These are phyloP conservation scores for Withania somnifera DNA, from an alignment of 305 asterid species.

Conservation along the genomic window DNA sequence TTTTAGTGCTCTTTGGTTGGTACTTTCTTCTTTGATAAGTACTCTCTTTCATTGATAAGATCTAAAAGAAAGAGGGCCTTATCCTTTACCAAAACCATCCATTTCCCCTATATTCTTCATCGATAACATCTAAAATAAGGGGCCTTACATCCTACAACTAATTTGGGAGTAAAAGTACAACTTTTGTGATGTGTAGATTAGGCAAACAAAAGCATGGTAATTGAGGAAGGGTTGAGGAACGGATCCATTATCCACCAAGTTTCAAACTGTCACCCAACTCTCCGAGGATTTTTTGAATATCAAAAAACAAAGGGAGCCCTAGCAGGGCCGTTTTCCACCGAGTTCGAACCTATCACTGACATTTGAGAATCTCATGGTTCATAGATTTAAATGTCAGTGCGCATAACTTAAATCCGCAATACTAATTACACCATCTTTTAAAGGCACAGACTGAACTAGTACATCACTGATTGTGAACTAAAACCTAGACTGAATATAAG, in stretches of 20 bases:
- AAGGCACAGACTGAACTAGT: not conserved
- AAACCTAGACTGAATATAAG: not conserved
- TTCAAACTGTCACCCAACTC: not conserved
- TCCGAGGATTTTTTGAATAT: not conserved
- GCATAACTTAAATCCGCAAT: not conserved
- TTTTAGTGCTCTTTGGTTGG: not conserved
- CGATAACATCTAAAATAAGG: not conserved
- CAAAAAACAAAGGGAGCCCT: not conserved
- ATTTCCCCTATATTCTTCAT: not conserved
- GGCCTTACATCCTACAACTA: too few species aligned
- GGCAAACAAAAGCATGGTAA: not conserved
- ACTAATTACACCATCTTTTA: not conserved
- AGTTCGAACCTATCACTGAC: not conserved
- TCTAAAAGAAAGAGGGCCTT: not conserved
- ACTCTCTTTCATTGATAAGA: not conserved
- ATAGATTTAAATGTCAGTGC: not conserved
- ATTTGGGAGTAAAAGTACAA: too few species aligned
- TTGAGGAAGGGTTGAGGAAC: not conserved
- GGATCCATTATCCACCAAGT: not conserved
- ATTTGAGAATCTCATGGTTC: not conserved
- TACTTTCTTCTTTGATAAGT: not conserved
- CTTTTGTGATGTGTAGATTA: too few species aligned
- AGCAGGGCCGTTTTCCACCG: not conserved
- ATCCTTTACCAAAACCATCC: not conserved
- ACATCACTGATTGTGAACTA: not conserved